Base-by-base conservation (phyloP, 148 eudicot genomes). In the Rhododendron kiyosumense region DNA sequence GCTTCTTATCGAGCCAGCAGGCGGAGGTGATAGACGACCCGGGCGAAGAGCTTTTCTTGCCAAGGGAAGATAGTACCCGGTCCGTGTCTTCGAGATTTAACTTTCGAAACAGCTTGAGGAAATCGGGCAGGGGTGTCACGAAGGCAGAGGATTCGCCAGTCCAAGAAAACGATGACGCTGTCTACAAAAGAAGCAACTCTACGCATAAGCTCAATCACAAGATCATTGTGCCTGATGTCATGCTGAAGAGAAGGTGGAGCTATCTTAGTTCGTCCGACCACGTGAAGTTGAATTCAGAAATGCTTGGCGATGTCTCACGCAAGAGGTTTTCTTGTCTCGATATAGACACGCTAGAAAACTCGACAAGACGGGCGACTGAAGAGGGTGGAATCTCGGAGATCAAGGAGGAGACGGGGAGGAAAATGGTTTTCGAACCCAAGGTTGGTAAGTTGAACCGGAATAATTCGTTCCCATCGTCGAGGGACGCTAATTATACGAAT, bases 181-280 rank as follows among this genome's bases (percentile, higher is more conserved):
- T 0, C 2, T 36, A 28, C 3, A 78, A 83, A 1, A 85, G 84
- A 20, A 36, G 43, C 45, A 22, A 43, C 26, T 20, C 24, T 67
- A 67, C 89, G 38, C 95, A 94, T 71, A 93, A 87, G 86, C 85
- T 90, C 67, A 94, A 96, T 79, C 98, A 96, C 88, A 92, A 86
- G 88, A 94, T 96, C 38, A 77, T 91, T 17, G 85, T 95, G 7
- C 91, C 97, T 0, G 97, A 94, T 87, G 90, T 89, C n/a, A 89
- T 93, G 81, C 85, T 93, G 22, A 92, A 90, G 91, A 90, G 88
- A 34, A 86, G 98, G 24, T 96, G 98, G 98, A 94, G 97, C 87
- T 90, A 89, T 65, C 90, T 96, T 30, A 92, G 92, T 43, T 92
- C 94, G 12, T 93, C 98, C 0, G 98, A 96, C 79, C 90, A 92